Evolutionary conservation across 2,329 filamentous ascomycete species (phyloP).

Genomic region (Herpotrichia juniperi): DNA sequence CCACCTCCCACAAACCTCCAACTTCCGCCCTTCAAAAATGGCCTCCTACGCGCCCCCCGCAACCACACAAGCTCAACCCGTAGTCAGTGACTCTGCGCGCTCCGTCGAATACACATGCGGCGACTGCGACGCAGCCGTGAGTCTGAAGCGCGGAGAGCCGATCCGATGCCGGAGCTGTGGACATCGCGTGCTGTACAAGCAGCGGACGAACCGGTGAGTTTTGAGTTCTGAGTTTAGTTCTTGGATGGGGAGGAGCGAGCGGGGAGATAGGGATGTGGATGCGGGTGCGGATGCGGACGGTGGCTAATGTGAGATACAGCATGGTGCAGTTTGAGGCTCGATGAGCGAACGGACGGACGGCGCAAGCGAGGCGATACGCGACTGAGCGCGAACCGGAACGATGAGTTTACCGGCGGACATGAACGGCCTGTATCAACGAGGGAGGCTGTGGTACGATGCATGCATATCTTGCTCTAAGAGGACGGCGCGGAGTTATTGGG

Average conservation of each 20-base stretch:
- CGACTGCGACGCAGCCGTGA: slow-evolving; percentile 81
- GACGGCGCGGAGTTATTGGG: not conserved
- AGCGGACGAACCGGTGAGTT: slow-evolving; percentile 91
- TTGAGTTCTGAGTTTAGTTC: not conserved
- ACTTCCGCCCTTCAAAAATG: not conserved
- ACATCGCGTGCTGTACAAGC: slow-evolving; percentile 95
- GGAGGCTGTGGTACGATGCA: not conserved
- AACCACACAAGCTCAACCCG: slow-evolving; percentile 64
- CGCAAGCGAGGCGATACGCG: not conserved
- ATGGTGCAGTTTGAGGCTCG: slow-evolving; percentile 99
- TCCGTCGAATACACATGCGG: slow-evolving; percentile 68
- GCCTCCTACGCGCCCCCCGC: not conserved
- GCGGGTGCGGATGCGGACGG: not conserved
- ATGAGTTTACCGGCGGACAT: too few species aligned
- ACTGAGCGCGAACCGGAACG: not conserved
- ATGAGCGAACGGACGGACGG: slow-evolving; percentile 48
- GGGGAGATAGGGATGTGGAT: too few species aligned
- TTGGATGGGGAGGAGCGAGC: not conserved
- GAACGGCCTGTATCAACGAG: too few species aligned
- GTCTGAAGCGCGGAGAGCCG: slow-evolving; percentile 76
- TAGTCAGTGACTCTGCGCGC: slow-evolving; percentile 49
- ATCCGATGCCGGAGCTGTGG: slow-evolving; percentile 93
- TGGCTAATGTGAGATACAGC: slow-evolving; percentile 47
- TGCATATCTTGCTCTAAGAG: not conserved
- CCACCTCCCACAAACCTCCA: not conserved